Base-by-base conservation (phyloP, 148 eudicot genomes). In the Cornus florida region DNA sequence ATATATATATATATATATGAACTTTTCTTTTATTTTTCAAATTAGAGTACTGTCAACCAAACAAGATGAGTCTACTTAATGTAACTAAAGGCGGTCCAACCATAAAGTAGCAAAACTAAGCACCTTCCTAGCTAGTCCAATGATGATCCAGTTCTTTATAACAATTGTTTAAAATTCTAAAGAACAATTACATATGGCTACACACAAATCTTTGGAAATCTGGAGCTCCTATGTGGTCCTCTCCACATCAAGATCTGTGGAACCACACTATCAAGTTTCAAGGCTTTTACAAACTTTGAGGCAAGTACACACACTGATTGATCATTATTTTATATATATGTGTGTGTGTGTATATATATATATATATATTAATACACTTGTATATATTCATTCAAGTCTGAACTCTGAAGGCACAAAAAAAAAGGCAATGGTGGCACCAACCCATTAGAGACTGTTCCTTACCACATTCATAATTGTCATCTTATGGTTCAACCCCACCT, bases 401-500 rank as follows among this genome's bases (percentile, higher is more conserved):
- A 43, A 43, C 1, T 4, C 48, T 28, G 9, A 31, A 46, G 10
- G 20, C 70, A 2, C 6, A 71, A 4, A 71, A 4, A 39, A 48
- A 76, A 62, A 64, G 32, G n/a, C 35, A 24, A 39, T 50, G 75
- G 80, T 67, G 73, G 66, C 77, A 81, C 79, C 84, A 80, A 80
- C 86, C 86, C 88, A 80, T 86, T 81, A 79, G 73, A 75, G 67
- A 66, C 75, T 73, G 67, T 79, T 68, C 76, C 83, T 81, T 72
- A 39, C 46, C 66, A 41, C 85, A 50, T 85, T 85, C 88, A 83
- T 87, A 17, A 83, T 87, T 83, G 75, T 83, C 86, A 76, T 81
- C 86, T 85, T 71, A 82, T 87, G 79, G 69, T 71, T 75, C 66
- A 75, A 79, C 83, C 75, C 80, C 71, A 68, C 81, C 66, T 20